Evolutionary conservation across 2,329 filamentous ascomycete genomes (phyloP).

Genomic region (Colletotrichum gloeosporioides): DNA sequence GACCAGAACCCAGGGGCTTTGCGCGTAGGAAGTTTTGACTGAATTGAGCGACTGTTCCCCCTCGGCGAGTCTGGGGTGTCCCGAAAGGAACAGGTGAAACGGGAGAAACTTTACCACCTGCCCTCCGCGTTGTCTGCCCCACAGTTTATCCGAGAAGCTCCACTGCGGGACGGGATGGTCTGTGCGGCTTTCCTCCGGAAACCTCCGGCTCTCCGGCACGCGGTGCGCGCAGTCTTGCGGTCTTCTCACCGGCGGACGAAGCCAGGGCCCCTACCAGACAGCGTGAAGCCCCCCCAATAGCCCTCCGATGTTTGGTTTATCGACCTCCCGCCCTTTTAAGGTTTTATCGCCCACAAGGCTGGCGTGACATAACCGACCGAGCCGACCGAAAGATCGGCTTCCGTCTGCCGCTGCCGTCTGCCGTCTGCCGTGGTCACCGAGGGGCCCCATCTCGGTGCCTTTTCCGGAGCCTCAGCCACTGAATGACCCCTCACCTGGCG

Average conservation of each 20-base stretch:
- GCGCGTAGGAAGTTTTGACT: background rate
- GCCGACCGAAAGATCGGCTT: background rate
- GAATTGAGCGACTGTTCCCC: background rate
- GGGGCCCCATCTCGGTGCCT: background rate
- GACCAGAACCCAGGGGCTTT: background rate
- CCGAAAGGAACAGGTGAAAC: conserved; percentile 10
- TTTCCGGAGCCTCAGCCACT: background rate
- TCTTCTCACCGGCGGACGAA: background rate
- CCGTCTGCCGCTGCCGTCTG: background rate
- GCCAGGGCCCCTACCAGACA: background rate
- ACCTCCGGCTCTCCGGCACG: background rate
- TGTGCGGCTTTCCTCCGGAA: background rate
- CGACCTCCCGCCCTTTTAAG: background rate
- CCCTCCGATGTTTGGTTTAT: background rate
- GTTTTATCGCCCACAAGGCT: background rate
- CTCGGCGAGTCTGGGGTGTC: background rate
- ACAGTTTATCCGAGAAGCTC: background rate
- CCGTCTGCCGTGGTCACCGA: background rate
- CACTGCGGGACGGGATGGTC: background rate
- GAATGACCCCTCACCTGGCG: background rate
- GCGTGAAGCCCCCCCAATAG: background rate
- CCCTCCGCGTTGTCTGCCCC: background rate
- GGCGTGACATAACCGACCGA: background rate
- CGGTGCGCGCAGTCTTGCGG: background rate
- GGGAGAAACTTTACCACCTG: background rate